Evolutionary conservation across 2,329 filamentous ascomycete genomes (phyloP).

Genomic region (Ceratocystis eucalypticola): DNA sequence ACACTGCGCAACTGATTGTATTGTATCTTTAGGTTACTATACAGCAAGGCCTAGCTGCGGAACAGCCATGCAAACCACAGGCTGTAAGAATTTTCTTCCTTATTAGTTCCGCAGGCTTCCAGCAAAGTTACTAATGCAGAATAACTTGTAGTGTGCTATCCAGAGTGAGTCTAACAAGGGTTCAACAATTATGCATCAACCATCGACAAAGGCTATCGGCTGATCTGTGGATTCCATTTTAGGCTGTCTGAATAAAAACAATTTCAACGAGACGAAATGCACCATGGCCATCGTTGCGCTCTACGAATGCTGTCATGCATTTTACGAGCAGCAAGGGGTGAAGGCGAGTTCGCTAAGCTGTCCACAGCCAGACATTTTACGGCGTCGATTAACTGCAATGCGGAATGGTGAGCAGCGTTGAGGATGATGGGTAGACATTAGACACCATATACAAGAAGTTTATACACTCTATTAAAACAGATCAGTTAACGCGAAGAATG

Average conservation of each 20-base stretch:
- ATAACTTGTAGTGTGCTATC: conserved; percentile 59
- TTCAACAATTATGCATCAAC: neutral
- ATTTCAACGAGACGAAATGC: conserved; percentile 77
- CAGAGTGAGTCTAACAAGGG: conserved; percentile 47
- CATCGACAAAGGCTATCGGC: conserved; percentile 49
- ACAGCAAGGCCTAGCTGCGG: conserved; percentile 28
- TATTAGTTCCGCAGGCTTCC: neutral
- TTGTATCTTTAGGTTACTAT: conserved; percentile 8
- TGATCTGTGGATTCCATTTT: conserved; percentile 48
- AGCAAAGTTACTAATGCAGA: neutral
- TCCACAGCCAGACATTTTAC: conserved; percentile 65
- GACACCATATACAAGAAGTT: neutral
- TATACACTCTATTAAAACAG: neutral
- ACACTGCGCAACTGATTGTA: neutral
- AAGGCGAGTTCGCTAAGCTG: conserved; percentile 67
- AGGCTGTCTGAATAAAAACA: conserved; percentile 77
- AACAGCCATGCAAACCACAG: conserved; percentile 73
- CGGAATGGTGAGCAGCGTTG: neutral
- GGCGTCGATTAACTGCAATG: conserved; percentile 26
- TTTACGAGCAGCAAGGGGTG: conserved; percentile 70
- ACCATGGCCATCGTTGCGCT: conserved; percentile 64
- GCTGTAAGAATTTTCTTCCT: conserved; percentile 43
- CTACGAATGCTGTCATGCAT: conserved; percentile 84
- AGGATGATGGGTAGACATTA: neutral
- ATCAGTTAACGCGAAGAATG: conserved; percentile 16